phyloP scores from a whole-genome alignment of 176 grass and related monocot genomes.

The Olyra latifolia region DNA sequence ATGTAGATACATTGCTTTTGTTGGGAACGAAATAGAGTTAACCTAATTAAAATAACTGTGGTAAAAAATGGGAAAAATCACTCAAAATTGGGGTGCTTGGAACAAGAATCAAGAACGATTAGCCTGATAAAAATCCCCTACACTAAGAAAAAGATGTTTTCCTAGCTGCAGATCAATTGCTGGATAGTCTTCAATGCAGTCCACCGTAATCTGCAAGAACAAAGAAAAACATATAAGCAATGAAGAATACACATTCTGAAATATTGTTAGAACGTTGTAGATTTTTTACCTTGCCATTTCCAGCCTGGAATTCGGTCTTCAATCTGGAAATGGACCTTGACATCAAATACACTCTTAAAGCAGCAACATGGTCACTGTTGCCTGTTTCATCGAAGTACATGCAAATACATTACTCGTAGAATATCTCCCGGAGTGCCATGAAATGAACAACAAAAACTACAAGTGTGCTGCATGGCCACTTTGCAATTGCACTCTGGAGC shows the following conservation, averaged over 20 bases:
- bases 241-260: neutral
- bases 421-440: neutral
- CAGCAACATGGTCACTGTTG: conserved; percentile 63
- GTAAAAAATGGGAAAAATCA: neutral
- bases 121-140: conserved; percentile 63
- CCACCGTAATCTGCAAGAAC: conserved; percentile 62
- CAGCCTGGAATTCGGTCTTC: conserved; percentile 68
- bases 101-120: conserved; percentile 39
- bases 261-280: neutral
- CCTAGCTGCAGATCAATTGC: conserved; percentile 55
- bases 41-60: neutral
- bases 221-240: conserved; percentile 3
- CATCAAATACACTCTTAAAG: conserved; percentile 55
- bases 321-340: conserved; percentile 73
- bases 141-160: conserved; percentile 76
- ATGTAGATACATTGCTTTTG: conserved; percentile 8
- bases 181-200: conserved; percentile 63
- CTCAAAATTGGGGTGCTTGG: conserved; percentile 27
- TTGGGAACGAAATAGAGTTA: neutral
- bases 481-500: conserved; percentile 1
- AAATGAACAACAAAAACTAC: conserved; percentile 1
- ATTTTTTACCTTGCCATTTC: conserved; percentile 73
- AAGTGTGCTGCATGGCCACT: neutral
- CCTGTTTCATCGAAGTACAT: conserved; percentile 47
- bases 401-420: neutral